Evolutionary conservation across 805 yeast genomes (phyloP), one percentile per base, ranked within the genome.

Genomic region (Suhomyces vadensis): DNA sequence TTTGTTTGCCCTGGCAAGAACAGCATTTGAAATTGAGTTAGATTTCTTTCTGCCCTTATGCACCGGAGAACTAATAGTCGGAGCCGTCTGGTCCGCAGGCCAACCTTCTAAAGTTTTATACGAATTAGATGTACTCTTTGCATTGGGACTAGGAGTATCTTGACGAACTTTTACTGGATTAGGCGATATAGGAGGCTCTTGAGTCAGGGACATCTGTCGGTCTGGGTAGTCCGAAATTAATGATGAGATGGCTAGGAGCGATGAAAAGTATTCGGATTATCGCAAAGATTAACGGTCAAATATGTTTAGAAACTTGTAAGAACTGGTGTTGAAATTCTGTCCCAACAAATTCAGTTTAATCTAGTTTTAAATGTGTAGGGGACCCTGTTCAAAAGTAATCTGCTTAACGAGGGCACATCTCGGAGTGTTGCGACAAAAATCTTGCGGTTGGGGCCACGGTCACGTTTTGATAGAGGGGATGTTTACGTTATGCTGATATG

Each of bases 1-100:
- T 39, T 57, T 57, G 19, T 47, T 46, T 11, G 44, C 46, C 14
- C 58, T 48, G 46, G 56, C 59, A 21, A 60, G 51, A 19, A 57
- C 52, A 22, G 59, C 64, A 41, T 58, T 60, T 39, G 58, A 53
- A 17, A 60, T 56, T n/a, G 62, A 54, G 35, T 55, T 50, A 35
- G 63, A 53, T 35, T 50, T 49, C 22, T 35, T 27, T 29, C 53
- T 46, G 23, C 47, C 41, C 21, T 24, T 37, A 17, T 13, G 26
- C 16, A 6, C 19, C 16, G 33, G 20, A n/a, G n/a, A n/a, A n/a
- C n/a, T n/a, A n/a, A n/a, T n/a, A n/a, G n/a, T n/a, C 20, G 33
- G 16, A 14, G 3, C 33, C 2, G 33, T 14, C 33, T 14, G 33
- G 20, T 17, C 14, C 33, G 20, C 14, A 7, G 20, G 7, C 33